phyloP scores from a whole-genome alignment of 2,329 filamentous ascomycete genomes.

The Aspergillus spinulosporus region DNA sequence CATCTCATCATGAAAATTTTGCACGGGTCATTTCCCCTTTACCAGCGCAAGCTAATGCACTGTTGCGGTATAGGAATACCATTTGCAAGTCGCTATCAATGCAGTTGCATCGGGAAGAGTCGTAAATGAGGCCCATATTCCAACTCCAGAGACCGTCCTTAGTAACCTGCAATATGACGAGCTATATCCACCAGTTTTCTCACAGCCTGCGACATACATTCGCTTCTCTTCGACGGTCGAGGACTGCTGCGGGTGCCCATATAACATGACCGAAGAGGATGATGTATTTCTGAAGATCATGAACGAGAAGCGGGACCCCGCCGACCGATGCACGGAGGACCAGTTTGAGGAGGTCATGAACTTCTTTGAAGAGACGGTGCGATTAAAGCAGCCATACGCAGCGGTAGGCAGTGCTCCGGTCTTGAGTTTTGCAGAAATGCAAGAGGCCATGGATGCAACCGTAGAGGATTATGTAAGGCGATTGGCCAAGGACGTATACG shows the following conservation, averaged over 20 bases:
- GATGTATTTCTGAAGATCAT: constrained; percentile 78
- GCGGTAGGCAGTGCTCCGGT: constrained; percentile 85
- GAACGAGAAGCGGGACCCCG: constrained; percentile 71
- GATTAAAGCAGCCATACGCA: constrained; percentile 82
- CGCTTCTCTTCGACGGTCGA: constrained; percentile 98
- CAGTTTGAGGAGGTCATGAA: constrained; percentile 93
- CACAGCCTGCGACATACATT: constrained; percentile 89
- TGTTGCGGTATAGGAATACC: constrained; percentile 71
- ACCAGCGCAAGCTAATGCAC: constrained; percentile 21
- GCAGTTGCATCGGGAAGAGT: constrained; percentile 62
- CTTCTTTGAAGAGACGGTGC: constrained; percentile 85
- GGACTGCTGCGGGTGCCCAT: constrained; percentile 84
- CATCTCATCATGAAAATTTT: constrained; percentile 36
- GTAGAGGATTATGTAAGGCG: constrained; percentile 56
- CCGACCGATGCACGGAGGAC: constrained; percentile 75
- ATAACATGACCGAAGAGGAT: constrained; percentile 94
- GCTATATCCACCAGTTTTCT: constrained; percentile 76
- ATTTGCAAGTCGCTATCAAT: constrained; percentile 82
- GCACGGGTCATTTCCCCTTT: constrained; percentile 19
- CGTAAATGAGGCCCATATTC: constrained; percentile 65
- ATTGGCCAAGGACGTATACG: constrained; percentile 77
- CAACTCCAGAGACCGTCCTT: constrained; percentile 64
- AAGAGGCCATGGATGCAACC: constrained; percentile 63
- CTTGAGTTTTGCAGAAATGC: constrained; percentile 71
- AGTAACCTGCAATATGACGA: constrained; percentile 79